A percentile compares a stretch with the other conserved stretches of the same genome.
Conservation (phyloP, 2,329 filamentous ascomycete species). For the Onygena corvina region DNA sequence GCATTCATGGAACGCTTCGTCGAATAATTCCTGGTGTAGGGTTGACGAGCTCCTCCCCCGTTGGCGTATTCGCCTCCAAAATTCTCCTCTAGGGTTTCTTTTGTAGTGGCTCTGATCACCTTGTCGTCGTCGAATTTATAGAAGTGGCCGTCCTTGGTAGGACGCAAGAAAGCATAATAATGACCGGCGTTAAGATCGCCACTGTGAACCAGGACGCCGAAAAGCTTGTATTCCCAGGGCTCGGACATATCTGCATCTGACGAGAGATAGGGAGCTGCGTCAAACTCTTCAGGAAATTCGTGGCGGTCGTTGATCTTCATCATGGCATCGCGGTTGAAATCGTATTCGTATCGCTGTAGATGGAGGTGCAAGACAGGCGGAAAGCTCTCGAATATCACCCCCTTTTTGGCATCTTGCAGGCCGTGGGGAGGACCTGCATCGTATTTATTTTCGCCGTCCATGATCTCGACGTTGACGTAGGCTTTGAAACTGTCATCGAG, state of each 20-base stretch:
- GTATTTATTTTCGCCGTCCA: conserved; percentile 98
- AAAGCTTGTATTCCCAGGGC: conserved; percentile 80
- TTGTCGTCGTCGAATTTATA: conserved; percentile 97
- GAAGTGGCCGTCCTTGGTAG: conserved; percentile 82
- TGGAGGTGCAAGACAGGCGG: conserved; percentile 18
- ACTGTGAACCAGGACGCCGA: conserved; percentile 91
- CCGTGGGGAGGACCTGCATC: conserved; percentile 82
- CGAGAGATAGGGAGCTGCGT: conserved; percentile 71
- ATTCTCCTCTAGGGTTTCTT: conserved; percentile 91
- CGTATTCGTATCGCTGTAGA: conserved; percentile 80
- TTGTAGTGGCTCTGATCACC: conserved; percentile 83
- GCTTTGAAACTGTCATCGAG: conserved; percentile 90
- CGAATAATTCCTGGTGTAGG: conserved; percentile 52
- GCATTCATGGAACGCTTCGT: conserved; percentile 68
- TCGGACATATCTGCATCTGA: conserved; percentile 78
- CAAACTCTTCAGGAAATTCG: conserved; percentile 40
- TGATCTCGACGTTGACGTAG: conserved; percentile 90
- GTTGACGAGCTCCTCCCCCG: conserved; percentile 50
- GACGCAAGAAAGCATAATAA: conserved; percentile 95
- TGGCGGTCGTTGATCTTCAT: conserved; percentile 67
- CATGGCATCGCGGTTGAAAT: conserved; percentile 90
- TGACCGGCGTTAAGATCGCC: conserved; percentile 94
- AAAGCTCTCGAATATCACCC: conserved; percentile 70
- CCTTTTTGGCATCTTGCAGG: conserved; percentile 92
- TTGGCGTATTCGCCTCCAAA: conserved; percentile 77